Evolutionary conservation across 2,329 filamentous ascomycete species (phyloP).

Genomic region (Rhynchosporium graminicola): DNA sequence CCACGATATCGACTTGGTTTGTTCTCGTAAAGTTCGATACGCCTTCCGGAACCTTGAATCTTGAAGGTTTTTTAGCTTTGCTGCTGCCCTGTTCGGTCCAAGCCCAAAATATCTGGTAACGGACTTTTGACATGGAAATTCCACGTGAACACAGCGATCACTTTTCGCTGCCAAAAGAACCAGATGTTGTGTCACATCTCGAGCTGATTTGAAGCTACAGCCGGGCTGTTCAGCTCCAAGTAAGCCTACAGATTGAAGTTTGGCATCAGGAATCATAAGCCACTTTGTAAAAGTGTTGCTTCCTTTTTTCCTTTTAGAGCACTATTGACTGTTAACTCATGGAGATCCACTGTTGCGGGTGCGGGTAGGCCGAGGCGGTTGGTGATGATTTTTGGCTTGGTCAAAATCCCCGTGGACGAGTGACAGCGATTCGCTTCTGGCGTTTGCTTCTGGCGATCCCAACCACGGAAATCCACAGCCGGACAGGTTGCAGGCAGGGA

Average conservation of each 20-base stretch:
- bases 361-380: background rate
- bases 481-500: no score
- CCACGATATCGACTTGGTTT: background rate
- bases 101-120: background rate
- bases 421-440: no score
- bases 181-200: background rate
- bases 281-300: no score
- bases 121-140: no score
- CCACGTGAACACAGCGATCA: no score
- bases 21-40: background rate
- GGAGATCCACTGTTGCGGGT: background rate
- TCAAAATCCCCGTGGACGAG: no score
- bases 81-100: background rate
- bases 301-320: no score
- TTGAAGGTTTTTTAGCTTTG: background rate
- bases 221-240: no score
- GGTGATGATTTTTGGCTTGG: background rate
- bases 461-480: no score
- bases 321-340: no score
- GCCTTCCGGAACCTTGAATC: background rate
- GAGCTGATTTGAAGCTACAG: background rate
- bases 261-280: no score
- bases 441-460: no score
- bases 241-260: background rate
- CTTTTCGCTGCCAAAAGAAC: background rate